A percentile compares a stretch with the other conserved stretches of the same genome.
These are phyloP conservation scores for Adansonia rubrostipa DNA, from an alignment of 441 rosid species.

Conservation along the genomic window DNA sequence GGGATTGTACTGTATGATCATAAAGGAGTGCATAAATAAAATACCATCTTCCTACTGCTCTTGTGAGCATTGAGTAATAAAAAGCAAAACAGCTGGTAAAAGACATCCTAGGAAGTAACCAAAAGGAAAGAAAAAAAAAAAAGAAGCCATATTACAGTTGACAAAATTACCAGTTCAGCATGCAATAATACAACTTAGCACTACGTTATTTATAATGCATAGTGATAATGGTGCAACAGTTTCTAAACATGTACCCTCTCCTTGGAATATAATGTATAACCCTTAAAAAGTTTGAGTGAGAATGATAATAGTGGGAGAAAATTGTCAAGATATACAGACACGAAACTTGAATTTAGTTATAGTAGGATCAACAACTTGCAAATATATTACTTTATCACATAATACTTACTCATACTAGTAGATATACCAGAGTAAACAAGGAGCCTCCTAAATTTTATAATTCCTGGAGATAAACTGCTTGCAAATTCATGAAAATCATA, in stretches of 20 bases:
- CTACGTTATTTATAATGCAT: too few species aligned
- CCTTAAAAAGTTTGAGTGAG: not conserved
- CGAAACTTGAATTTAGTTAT: not conserved
- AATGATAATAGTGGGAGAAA: not conserved
- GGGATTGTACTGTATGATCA: not conserved
- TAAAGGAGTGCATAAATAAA: not conserved
- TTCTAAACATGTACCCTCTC: not conserved
- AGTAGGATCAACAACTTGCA: not conserved
- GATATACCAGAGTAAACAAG: not conserved
- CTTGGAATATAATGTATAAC: not conserved
- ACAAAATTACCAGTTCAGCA: not conserved
- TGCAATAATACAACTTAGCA: not conserved
- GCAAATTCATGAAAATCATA: not conserved
- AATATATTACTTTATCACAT: not conserved
- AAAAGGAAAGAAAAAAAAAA: too few species aligned
- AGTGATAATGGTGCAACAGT: not conserved
- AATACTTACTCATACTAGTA: not conserved
- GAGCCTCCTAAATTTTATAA: not conserved
- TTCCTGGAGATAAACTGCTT: not conserved
- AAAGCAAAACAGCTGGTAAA: not conserved
- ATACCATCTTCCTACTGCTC: not conserved
- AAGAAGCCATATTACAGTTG: not conserved
- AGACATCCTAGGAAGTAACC: not conserved
- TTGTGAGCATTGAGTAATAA: not conserved
- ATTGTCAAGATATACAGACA: conserved; percentile 4